Conservation (phyloP, 1,284 basidiomycete species). For the Bjerkandera adusta region DNA sequence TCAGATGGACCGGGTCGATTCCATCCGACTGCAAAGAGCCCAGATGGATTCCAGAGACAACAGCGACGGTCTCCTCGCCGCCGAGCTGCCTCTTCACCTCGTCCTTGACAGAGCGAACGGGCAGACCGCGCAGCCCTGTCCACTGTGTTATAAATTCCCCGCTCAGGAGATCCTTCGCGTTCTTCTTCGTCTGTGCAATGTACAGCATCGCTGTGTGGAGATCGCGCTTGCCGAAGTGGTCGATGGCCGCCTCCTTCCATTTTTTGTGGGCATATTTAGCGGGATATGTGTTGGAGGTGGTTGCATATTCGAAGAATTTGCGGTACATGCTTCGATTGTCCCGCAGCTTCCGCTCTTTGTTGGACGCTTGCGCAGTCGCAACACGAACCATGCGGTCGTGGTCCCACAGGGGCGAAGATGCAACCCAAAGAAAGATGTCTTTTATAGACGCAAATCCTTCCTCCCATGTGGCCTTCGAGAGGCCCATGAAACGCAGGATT, state of each 20-base stretch:
- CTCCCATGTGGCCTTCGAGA: constrained; percentile 49
- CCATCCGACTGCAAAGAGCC: constrained; percentile 2
- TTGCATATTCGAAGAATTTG: constrained; percentile 53
- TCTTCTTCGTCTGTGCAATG: constrained; percentile 31
- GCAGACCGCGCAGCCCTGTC: constrained; percentile 48
- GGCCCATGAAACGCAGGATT: constrained; percentile 54
- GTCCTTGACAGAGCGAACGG: constrained; percentile 50
- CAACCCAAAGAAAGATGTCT: constrained; percentile 57
- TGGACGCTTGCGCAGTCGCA: constrained; percentile 27
- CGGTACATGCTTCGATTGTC: constrained; percentile 56
- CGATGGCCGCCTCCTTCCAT: constrained; percentile 42
- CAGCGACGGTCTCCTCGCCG: constrained; percentile 27
- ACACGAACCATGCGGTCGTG: constrained; percentile 27
- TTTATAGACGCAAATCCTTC: constrained; percentile 51
- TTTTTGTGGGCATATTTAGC: too few relatives aligned
- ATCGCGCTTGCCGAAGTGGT: constrained; percentile 50
- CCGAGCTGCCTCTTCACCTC: constrained; percentile 39
- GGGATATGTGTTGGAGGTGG: too few relatives aligned
- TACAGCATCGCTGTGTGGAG: constrained; percentile 41
- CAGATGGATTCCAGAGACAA: neutral
- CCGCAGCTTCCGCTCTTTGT: constrained; percentile 40
- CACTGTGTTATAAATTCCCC: constrained; percentile 52
- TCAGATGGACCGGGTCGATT: constrained; percentile 14
- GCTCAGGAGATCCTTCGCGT: constrained; percentile 45
- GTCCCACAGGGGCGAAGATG: constrained; percentile 50